Conservation (phyloP, 495 filamentous ascomycete species). For the Pseudevernia furfuracea region DNA sequence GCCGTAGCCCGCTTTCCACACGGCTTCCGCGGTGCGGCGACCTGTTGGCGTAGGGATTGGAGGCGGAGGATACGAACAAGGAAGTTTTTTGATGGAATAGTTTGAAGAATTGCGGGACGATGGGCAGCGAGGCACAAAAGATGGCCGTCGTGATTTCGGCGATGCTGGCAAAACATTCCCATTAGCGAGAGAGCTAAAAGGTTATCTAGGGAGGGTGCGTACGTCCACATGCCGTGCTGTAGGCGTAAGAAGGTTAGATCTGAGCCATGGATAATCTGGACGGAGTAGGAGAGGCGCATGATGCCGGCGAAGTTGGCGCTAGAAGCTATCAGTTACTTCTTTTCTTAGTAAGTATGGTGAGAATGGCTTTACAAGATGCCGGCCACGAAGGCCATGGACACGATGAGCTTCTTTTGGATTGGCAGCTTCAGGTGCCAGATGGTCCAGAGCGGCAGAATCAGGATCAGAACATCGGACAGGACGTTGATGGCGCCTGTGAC, state of each 20-base stretch:
- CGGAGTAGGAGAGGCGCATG: slow-evolving; percentile 10
- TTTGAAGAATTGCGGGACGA: slow-evolving; percentile 11
- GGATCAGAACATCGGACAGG: slow-evolving; percentile 43
- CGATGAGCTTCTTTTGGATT: slow-evolving; percentile 36
- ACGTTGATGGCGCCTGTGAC: slow-evolving; percentile 43
- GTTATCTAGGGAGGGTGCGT: not conserved
- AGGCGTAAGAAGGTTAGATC: slow-evolving; percentile 9
- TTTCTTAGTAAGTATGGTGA: not conserved
- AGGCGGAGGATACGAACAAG: slow-evolving; percentile 1
- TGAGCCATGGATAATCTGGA: not conserved
- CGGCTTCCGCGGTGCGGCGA: not conserved
- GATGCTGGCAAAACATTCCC: not conserved
- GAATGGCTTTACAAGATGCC: slow-evolving; percentile 15
- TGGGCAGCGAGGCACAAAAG: slow-evolving; percentile 11
- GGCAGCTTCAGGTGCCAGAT: slow-evolving; percentile 43
- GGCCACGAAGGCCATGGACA: slow-evolving; percentile 11
- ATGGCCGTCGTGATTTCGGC: slow-evolving; percentile 17
- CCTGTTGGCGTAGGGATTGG: not conserved
- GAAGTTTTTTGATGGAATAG: not conserved
- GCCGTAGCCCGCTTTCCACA: not conserved
- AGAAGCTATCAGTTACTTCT: not conserved
- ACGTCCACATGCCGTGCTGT: slow-evolving; percentile 16
- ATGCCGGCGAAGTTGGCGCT: slow-evolving; percentile 15
- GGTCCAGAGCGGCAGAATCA: slow-evolving; percentile 42
- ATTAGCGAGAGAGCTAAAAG: not conserved